Conservation (phyloP, 2,329 filamentous ascomycete genomes). For the Fusarium anguioides region DNA sequence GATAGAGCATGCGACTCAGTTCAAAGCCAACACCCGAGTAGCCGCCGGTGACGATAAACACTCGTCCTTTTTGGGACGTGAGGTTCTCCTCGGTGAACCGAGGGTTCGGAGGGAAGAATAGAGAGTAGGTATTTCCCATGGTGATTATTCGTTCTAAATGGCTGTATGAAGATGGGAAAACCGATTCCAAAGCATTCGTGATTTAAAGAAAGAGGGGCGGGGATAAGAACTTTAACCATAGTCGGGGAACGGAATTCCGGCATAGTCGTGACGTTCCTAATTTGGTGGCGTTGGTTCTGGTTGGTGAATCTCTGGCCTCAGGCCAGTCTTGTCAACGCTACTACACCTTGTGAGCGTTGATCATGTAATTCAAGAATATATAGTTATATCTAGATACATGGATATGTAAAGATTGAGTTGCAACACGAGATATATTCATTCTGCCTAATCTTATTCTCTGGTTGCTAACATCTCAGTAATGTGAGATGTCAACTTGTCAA, state of each 20-base stretch:
- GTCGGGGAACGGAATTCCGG: not conserved
- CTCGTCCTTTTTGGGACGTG: not conserved
- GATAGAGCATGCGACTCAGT: conserved; percentile 20
- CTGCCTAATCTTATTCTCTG: not conserved
- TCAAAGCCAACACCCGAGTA: conserved; percentile 35
- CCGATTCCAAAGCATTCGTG: not conserved
- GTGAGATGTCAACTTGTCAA: conserved; percentile 11
- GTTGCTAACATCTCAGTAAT: conserved; percentile 14
- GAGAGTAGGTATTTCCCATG: conserved; percentile 21
- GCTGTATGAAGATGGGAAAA: not conserved
- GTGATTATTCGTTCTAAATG: not conserved
- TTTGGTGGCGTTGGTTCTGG: not conserved
- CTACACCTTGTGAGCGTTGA: no score
- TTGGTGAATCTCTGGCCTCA: no score
- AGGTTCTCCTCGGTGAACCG: conserved; percentile 11
- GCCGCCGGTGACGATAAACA: conserved; percentile 34
- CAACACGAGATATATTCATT: not conserved
- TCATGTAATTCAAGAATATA: no score
- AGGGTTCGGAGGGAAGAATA: conserved; percentile 14
- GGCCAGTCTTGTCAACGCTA: no score
- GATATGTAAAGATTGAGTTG: not conserved
- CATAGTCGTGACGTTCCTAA: not conserved
- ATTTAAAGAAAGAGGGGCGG: not conserved
- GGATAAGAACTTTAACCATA: not conserved
- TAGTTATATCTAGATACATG: not conserved